Percentiles rank a stretch among this genome's conserved stretches.
These are phyloP conservation scores for Boletus smithii DNA, from an alignment of 1,284 basidiomycete species.

Conservation along the genomic window DNA sequence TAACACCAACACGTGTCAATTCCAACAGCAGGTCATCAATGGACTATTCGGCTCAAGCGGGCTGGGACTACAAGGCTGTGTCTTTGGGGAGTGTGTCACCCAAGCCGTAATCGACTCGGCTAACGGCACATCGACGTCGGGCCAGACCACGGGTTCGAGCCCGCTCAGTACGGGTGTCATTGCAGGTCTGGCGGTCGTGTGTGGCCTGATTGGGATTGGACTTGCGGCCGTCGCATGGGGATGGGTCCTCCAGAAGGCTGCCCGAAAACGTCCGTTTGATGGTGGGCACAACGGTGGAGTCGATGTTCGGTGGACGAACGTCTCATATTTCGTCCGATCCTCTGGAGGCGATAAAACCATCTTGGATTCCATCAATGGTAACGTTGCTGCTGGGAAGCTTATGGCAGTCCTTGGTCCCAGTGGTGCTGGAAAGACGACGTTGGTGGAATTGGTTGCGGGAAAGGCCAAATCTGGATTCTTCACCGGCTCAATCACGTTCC, in stretches of 20 bases:
- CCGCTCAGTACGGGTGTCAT: constrained; percentile 77
- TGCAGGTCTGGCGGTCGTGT: constrained; percentile 81
- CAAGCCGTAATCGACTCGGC: constrained; percentile 70
- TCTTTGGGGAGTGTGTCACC: constrained; percentile 82
- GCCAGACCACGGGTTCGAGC: constrained; percentile 30
- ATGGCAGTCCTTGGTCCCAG: constrained; percentile 87
- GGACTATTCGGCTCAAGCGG: constrained; percentile 70
- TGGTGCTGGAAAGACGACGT: constrained; percentile 83
- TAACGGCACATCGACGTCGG: constrained; percentile 32
- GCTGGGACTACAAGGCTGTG: constrained; percentile 66
- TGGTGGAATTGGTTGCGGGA: constrained; percentile 81
- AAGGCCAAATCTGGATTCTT: constrained; percentile 70
- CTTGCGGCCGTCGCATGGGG: constrained; percentile 61
- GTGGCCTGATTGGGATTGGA: constrained; percentile 58
- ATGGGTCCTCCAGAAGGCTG: constrained; percentile 56
- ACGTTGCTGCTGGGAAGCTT: constrained; percentile 73
- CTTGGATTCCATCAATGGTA: constrained; percentile 68
- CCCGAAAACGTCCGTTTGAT: constrained; percentile 45
- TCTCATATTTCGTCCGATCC: constrained; percentile 62
- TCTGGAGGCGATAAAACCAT: constrained; percentile 59
- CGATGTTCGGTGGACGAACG: constrained; percentile 63
- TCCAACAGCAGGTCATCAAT: constrained; percentile 69
- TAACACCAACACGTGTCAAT: constrained; percentile 59
- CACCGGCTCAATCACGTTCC: constrained; percentile 63
- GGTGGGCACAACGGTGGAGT: constrained; percentile 47